Percentiles rank a stretch among this genome's conserved stretches.
phyloP scores from a whole-genome alignment of 129 eudicot species.

The carrot (Daucus carota) region DH1_v3.0 NC_030386.2:25508501-25509000 shows the following conservation, averaged over 20 bases:
- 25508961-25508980: background rate
- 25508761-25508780: constrained; percentile 98
- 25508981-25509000: background rate
- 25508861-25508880: background rate
- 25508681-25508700: background rate
- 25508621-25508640: background rate
- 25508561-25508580: background rate
- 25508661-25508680: background rate
- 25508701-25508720: constrained; percentile 13
- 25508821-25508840: constrained; percentile 99
- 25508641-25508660: background rate
- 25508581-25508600: background rate
- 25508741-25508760: constrained; percentile 97
- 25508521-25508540: background rate
- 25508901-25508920: background rate
- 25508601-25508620: background rate
- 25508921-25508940: background rate
- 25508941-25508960: background rate
- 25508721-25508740: constrained; percentile 92
- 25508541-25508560: background rate
- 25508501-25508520: background rate
- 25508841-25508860: constrained; percentile 97
- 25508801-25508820: constrained; percentile 99
- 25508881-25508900: background rate
- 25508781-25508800: constrained; percentile 92